Conservation (phyloP, 805 yeast genomes). For the Dipodascus geniculatus region DNA sequence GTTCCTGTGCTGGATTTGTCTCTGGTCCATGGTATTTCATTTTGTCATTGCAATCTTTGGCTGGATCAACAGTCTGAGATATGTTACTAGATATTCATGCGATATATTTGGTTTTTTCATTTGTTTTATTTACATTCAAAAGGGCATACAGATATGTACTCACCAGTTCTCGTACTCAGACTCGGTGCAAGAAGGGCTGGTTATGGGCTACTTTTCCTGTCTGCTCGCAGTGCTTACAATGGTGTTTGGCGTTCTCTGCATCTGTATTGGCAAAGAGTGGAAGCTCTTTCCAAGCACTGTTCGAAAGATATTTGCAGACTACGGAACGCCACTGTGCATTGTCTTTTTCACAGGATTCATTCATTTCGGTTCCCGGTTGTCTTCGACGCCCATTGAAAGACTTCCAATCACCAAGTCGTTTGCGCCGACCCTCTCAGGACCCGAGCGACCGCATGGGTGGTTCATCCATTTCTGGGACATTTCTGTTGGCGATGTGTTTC, state of each 20-base stretch:
- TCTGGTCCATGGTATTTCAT: slow-evolving; percentile 85
- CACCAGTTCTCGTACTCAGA: slow-evolving; percentile 44
- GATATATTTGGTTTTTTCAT: slow-evolving; percentile 90
- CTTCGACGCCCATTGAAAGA: slow-evolving; percentile 42
- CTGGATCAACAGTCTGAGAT: slow-evolving; percentile 51
- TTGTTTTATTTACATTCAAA: slow-evolving; percentile 76
- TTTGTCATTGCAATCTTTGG: slow-evolving; percentile 59
- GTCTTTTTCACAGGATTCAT: slow-evolving; percentile 85
- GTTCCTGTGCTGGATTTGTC: slow-evolving; percentile 90
- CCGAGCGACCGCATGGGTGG: slow-evolving; percentile 45
- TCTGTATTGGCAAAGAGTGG: slow-evolving; percentile 47
- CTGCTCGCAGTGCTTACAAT: slow-evolving; percentile 66
- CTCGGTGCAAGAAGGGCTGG: slow-evolving; percentile 22
- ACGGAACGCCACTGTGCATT: slow-evolving; percentile 73
- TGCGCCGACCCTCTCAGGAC: slow-evolving; percentile 46
- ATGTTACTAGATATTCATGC: slow-evolving; percentile 73
- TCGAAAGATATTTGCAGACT: slow-evolving; percentile 70
- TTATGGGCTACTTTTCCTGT: slow-evolving; percentile 61
- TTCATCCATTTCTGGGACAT: slow-evolving; percentile 70
- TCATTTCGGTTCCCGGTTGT: slow-evolving; percentile 77
- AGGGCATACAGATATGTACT: slow-evolving; percentile 73
- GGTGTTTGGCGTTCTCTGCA: slow-evolving; percentile 56
- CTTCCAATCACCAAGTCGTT: slow-evolving; percentile 66
- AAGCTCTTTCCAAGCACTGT: slow-evolving; percentile 47
- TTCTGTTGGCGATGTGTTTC: slow-evolving; percentile 61